Base-by-base conservation (phyloP, 2,329 filamentous ascomycete genomes). In the Beauveria rudraprayagi region DNA sequence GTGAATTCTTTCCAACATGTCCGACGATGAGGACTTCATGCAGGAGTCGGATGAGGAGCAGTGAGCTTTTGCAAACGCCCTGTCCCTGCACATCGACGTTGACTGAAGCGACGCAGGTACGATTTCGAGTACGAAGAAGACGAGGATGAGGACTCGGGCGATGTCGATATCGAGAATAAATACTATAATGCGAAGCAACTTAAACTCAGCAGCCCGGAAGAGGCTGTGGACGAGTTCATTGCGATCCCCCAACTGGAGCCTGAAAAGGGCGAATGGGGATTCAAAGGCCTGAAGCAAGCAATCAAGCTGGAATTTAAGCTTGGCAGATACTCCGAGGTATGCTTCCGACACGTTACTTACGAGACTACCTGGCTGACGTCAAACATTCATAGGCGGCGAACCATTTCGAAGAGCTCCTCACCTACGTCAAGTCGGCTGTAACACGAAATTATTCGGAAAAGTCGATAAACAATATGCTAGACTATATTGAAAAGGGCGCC, bases 161-260 rank as follows among this genome's bases (percentile, higher is more conserved):
- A 97, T 72, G 90, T 97, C 68, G 92, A 93, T 67, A 95, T 97
- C 73, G 94, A 99, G 74, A 99, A 99, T 80, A 97, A 96, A 78
- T 99, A 99, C 80, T 99, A 97, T 82, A 97, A 97, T 76, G 94
- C 94, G 48, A 99, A 99, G 77, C 93, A 97, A 77, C 87, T 96
- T 72, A 99, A 97, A 79, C 80, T 81, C 48, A 87, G 88, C 64
- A 91, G 92, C 62, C 92, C 93, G 0, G 85, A 94, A 69, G 91
- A 91, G 67, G 94, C 94, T 2, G 89, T 99, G 61, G 85, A 87
- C 41, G 93, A 97, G 73, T 99, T 99, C 69, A 78, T 97, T n/a
- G 89, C 86, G 37, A 88, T 99, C 65, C 92, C 91, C 5, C 80
- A 83, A 16, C 75, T 97, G 51, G 93, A 99, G 74, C 77, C 86